Evolutionary conservation across 2,329 filamentous ascomycete genomes (phyloP).

Genomic region (Aspergillus intermedius): DNA sequence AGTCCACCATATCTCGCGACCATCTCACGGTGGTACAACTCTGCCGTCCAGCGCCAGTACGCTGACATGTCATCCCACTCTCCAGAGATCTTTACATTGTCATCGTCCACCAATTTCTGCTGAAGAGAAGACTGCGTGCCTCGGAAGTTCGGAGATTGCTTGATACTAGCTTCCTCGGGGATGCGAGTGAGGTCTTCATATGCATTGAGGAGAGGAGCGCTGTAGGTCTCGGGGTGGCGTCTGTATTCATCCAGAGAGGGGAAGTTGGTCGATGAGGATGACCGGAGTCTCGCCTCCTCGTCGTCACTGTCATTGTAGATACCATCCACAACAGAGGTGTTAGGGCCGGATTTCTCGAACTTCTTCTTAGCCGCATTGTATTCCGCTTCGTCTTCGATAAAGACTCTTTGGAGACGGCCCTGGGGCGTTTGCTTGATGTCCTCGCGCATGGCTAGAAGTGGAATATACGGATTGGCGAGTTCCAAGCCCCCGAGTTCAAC

Average conservation of each 20-base stretch:
- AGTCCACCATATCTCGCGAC: slow-evolving; percentile 35
- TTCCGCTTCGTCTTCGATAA: slow-evolving; percentile 47
- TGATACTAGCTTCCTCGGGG: slow-evolving; percentile 26
- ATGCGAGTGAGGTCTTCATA: slow-evolving; percentile 27
- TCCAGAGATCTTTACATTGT: slow-evolving; percentile 13
- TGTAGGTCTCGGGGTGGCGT: slow-evolving; percentile 29
- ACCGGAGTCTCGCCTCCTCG: slow-evolving; percentile 2
- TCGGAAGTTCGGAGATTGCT: slow-evolving; percentile 21
- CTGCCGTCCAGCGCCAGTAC: slow-evolving; percentile 40
- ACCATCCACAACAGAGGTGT: not conserved
- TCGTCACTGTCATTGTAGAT: slow-evolving; percentile 3
- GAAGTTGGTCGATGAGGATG: slow-evolving; percentile 17
- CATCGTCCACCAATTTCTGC: slow-evolving; percentile 8
- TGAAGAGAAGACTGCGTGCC: slow-evolving; percentile 11
- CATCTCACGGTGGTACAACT: slow-evolving; percentile 37
- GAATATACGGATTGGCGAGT: slow-evolving; percentile 46
- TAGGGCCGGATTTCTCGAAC: slow-evolving; percentile 24
- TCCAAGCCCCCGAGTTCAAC: slow-evolving; percentile 47
- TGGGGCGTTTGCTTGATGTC: slow-evolving; percentile 32
- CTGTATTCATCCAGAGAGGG: slow-evolving; percentile 37
- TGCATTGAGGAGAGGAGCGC: slow-evolving; percentile 19
- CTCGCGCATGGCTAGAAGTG: slow-evolving; percentile 42
- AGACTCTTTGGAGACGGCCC: slow-evolving; percentile 25
- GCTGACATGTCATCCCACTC: slow-evolving; percentile 32
- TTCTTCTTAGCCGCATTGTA: slow-evolving; percentile 40